Evolutionary conservation across 192 early-diverging fungal genomes (phyloP), one percentile per base, ranked within the genome.

Genomic region (Umbelopsis sp.): DNA sequence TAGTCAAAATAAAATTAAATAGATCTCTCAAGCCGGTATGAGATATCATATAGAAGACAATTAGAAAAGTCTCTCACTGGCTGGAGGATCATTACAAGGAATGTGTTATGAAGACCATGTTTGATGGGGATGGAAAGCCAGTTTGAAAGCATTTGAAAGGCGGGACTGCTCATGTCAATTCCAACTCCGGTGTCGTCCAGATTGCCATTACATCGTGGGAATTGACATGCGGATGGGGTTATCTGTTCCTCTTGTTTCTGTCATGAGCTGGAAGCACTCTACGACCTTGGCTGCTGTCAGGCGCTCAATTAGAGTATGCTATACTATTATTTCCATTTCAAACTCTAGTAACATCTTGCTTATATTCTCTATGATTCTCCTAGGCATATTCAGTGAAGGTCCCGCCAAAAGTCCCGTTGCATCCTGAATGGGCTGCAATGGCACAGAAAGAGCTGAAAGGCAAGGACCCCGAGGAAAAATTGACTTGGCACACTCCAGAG

Each of bases 371-470:
- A 14, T 29, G 16, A 34, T 14, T n/a, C 4, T 62, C 66, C 36
- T 43, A 77, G 75, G 43, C 75, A 0, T 69, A 65, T 32, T 22
- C 66, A 4, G 59, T 66, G 29, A 17, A 49, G 22, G 65, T 29
- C 34, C n/a, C 25, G 45, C 34, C 68, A 20, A 73, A 82, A 69
- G 59, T 56, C 21, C 91, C 91, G n/a, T 80, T 94, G n/a, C 83
- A 93, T 68, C 74, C 85, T 9, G 86, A 90, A 69, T 96, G 94
- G 94, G 83, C 75, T 24, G 80, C 83, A 68, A 77, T 92, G 26
- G 94, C 91, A 2, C 81, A 77, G 29, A 96, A 95, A 80, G 94
- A 96, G 77, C 84, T 94, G 76, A 96, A 95, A 79, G 93, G 93
- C 41, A 93, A 96, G 71, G 88, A 93, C 71, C 92, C 94, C 4